Evolutionary conservation across 495 filamentous ascomycete species (phyloP), one percentile per base, ranked within the genome.

Genomic region (Letharia columbiana): DNA sequence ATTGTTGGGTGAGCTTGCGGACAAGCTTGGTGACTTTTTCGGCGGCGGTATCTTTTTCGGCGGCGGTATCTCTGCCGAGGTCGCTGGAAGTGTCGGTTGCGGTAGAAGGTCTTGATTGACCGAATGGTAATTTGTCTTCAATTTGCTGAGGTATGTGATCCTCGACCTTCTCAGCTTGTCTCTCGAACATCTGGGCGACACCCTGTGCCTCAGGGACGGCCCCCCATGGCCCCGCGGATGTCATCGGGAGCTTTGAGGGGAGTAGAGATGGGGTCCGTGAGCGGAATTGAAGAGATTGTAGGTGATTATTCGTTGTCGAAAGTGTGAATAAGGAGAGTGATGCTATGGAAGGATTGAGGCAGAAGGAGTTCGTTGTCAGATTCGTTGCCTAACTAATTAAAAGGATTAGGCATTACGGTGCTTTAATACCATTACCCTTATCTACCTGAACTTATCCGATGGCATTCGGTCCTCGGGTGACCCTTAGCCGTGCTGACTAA

Each of bases 1-100:
- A 83, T 60, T 80, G 73, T 45, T 77, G 76, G 5, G 80, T 83
- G 59, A 83, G 65, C 62, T 77, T 75, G n/a, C 74, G 77, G 11
- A 80, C 81, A 47, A 83, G 76, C 10, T 77, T 72, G 41, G 74
- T 74, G 49, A 83, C 75, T 64, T 78, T 75, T 39, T 71, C 71
- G 50, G 80, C 78, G 10, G 72, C 68, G 6, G 67, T 67, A 0
- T 74, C 72, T 60, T 81, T 75, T 39, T 71, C 71, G 50, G 80
- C 78, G 10, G 72, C 68, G 6, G 67, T 67, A 0, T 74, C 72
- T 60, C 81, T 80, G 7, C 71, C 69, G 8, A 73, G 45, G 31
- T 69, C 70, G 60, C 59, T 57, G n/a, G 67, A 69, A 6, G 63
- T 61, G 58, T 68, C 68, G 28, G 67, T 66, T 28, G 60, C 60